These are phyloP conservation scores for Diaporthe amygdali DNA, from an alignment of 2,329 filamentous ascomycete species.

Conservation along the genomic window DNA sequence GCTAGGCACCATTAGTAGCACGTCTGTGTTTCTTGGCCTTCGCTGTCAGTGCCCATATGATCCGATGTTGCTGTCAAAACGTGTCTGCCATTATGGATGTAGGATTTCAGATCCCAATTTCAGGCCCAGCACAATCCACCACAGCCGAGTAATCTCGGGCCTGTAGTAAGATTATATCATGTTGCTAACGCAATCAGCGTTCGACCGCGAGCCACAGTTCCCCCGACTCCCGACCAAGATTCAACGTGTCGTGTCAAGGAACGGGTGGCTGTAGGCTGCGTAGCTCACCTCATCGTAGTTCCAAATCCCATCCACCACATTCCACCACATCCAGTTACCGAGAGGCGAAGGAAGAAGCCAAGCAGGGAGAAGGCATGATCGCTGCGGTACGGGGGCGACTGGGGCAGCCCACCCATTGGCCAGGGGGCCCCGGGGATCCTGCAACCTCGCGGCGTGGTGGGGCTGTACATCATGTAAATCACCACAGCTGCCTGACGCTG, in stretches of 20 bases:
- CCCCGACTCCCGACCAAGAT: background rate
- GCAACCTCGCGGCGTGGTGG: conserved; percentile 4
- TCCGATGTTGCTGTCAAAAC: too few species aligned
- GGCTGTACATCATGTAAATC: conserved; percentile 12
- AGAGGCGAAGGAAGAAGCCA: conserved; percentile 1
- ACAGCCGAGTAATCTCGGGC: background rate
- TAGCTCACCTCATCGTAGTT: background rate
- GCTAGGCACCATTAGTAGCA: background rate
- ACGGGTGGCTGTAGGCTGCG: background rate
- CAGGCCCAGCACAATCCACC: background rate
- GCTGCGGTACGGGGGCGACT: background rate
- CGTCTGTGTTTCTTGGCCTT: background rate
- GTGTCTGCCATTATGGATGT: too few species aligned
- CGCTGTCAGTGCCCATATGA: too few species aligned
- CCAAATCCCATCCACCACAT: too few species aligned
- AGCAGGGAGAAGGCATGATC: background rate
- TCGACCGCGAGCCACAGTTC: background rate
- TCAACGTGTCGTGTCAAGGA: background rate
- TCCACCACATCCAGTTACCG: background rate
- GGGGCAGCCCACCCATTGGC: background rate
- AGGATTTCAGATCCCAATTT: too few species aligned
- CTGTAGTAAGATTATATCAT: background rate
- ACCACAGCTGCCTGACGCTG: conserved; percentile 7
- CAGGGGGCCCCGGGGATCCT: background rate
- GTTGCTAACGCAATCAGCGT: background rate